phyloP scores from a whole-genome alignment of 257 asterid genomes.

The Przewalskia tangutica region DNA sequence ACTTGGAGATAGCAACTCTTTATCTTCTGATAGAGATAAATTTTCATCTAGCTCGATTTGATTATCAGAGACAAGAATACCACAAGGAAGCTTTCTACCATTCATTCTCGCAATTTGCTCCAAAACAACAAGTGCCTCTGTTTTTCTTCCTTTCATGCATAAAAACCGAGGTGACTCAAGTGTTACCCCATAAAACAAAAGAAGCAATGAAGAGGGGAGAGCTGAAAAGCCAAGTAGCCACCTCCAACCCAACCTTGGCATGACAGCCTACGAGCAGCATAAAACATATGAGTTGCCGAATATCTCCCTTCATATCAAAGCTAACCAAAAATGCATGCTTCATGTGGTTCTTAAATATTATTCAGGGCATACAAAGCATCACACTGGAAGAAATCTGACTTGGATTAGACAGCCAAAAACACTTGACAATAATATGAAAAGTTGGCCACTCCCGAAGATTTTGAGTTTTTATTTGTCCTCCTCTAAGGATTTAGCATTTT shows the following conservation, averaged over 20 bases:
- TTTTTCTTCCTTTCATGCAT: constrained; percentile 17
- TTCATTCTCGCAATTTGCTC: constrained; percentile 19
- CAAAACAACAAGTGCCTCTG: constrained; percentile 17
- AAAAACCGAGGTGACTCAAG: constrained; percentile 33
- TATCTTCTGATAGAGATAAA: constrained; percentile 29
- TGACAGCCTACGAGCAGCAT: constrained; percentile 17
- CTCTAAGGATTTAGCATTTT: background rate
- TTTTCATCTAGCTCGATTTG: constrained; percentile 5
- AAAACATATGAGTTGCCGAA: background rate
- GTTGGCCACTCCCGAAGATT: background rate
- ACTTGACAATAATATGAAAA: no score
- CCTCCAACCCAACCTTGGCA: constrained; percentile 40
- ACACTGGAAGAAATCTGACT: background rate
- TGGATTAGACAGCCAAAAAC: background rate
- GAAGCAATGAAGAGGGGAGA: constrained; percentile 21
- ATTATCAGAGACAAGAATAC: constrained; percentile 18
- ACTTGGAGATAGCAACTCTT: constrained; percentile 31
- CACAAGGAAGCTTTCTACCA: constrained; percentile 21
- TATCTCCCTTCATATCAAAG: background rate
- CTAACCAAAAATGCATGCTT: background rate
- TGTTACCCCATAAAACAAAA: constrained; percentile 11
- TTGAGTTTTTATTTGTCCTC: background rate
- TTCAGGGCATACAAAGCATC: background rate
- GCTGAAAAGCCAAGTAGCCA: constrained; percentile 30
- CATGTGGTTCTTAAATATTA: background rate